Conservation (phyloP, 208 protist genomes). For the Leishmania tropica region DNA sequence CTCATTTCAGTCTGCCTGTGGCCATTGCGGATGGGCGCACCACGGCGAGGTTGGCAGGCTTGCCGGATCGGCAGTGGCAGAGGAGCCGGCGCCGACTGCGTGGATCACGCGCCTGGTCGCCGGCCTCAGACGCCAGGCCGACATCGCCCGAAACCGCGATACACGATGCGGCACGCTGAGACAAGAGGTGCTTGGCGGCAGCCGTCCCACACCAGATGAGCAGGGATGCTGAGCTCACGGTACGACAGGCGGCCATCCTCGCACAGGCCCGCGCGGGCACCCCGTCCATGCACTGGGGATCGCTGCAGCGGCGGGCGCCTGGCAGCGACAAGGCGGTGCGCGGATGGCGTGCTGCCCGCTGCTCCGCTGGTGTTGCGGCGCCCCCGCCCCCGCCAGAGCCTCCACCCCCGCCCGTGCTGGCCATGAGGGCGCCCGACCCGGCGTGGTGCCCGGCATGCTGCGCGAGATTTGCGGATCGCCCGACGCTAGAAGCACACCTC, state of each 20-base stretch:
- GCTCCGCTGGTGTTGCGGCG: background rate
- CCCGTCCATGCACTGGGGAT: background rate
- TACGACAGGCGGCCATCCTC: too few species aligned
- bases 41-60: background rate
- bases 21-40: background rate
- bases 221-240: background rate
- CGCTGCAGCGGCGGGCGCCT: too few species aligned
- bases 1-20: background rate
- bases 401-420: too few species aligned
- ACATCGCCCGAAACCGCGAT: background rate
- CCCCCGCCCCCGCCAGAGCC: too few species aligned
- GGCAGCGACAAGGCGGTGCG: too few species aligned
- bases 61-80: background rate
- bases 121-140: background rate
- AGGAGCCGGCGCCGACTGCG: background rate
- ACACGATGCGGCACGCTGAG: background rate
- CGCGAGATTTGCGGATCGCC: too few species aligned
- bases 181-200: background rate
- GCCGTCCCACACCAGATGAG: background rate
- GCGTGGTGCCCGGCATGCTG: too few species aligned
- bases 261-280: too few species aligned
- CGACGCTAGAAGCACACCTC: too few species aligned
- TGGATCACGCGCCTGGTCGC: background rate
- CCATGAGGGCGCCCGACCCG: too few species aligned
- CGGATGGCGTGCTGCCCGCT: background rate